A percentile compares a stretch with the other conserved stretches of the same genome.
phyloP scores from a whole-genome alignment of 2,329 filamentous ascomycete genomes.

The Leptographium flavum region DNA sequence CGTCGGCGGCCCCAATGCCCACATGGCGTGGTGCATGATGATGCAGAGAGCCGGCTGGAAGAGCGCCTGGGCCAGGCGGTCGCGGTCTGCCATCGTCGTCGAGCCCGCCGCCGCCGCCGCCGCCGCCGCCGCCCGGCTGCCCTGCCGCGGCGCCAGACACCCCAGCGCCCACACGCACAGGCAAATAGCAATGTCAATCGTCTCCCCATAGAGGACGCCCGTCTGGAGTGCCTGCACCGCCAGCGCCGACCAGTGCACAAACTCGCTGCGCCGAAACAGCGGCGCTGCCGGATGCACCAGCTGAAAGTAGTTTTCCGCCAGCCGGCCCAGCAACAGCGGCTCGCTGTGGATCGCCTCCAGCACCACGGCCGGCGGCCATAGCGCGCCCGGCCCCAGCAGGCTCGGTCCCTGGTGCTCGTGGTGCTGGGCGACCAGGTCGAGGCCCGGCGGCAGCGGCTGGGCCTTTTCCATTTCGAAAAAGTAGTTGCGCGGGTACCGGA shows the following conservation, averaged over 20 bases:
- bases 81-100: constrained; percentile 11
- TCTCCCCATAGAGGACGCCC: background rate
- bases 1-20: constrained; percentile 14
- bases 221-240: constrained; percentile 12
- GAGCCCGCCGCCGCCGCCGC: background rate
- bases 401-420: background rate
- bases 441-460: constrained; percentile 16
- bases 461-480: constrained; percentile 21
- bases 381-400: background rate
- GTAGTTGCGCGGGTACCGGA: constrained; percentile 16
- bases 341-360: constrained; percentile 11
- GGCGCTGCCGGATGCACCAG: constrained; percentile 21
- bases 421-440: constrained; percentile 16
- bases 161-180: constrained; percentile 23
- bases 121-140: background rate
- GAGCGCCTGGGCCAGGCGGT: constrained; percentile 17
- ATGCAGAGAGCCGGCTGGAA: constrained; percentile 22
- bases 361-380: background rate
- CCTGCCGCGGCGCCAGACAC: constrained; percentile 7
- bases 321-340: constrained; percentile 15
- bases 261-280: constrained; percentile 17
- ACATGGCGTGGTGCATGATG: constrained; percentile 18
- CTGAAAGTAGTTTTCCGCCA: constrained; percentile 20
- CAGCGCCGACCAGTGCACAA: constrained; percentile 16
- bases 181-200: constrained; percentile 20